Conservation (phyloP, 2,329 filamentous ascomycete genomes). For the Fusarium burgessii region DNA sequence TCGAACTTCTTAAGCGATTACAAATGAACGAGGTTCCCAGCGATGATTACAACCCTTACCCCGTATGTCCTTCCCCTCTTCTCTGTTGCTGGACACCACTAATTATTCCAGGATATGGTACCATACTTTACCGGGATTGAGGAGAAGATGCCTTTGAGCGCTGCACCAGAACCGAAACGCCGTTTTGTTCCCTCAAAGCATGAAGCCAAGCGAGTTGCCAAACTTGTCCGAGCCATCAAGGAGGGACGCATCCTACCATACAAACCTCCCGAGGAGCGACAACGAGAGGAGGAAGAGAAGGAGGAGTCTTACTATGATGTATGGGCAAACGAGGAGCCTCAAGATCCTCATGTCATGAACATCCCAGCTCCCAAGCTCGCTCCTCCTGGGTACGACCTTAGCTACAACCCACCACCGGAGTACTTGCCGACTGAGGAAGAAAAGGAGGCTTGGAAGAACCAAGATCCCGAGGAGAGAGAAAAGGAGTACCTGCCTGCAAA, state of each 20-base stretch:
- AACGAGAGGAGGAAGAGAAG: slow-evolving; percentile 78
- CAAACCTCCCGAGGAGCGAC: slow-evolving; percentile 75
- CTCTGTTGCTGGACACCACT: neutral
- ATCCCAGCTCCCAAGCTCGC: slow-evolving; percentile 93
- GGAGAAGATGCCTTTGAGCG: slow-evolving; percentile 94
- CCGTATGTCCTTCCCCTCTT: slow-evolving; percentile 62
- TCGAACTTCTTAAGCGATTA: slow-evolving; percentile 88
- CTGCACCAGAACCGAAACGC: slow-evolving; percentile 94
- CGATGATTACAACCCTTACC: slow-evolving; percentile 93
- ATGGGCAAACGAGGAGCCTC: slow-evolving; percentile 91
- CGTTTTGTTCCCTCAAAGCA: slow-evolving; percentile 97
- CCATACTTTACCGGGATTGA: slow-evolving; percentile 93
- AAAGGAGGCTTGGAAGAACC: slow-evolving; percentile 84
- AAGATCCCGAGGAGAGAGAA: slow-evolving; percentile 90
- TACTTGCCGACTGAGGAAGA: slow-evolving; percentile 91
- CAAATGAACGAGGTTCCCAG: slow-evolving; percentile 90
- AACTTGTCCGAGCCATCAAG: slow-evolving; percentile 94
- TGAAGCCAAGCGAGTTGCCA: slow-evolving; percentile 95
- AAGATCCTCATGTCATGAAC: slow-evolving; percentile 90
- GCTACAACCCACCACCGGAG: slow-evolving; percentile 95
- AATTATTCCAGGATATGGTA: slow-evolving; percentile 74
- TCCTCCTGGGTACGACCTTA: slow-evolving; percentile 93
- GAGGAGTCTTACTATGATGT: slow-evolving; percentile 85
- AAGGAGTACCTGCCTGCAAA: slow-evolving; percentile 88
- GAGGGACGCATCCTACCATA: slow-evolving; percentile 95